Evolutionary conservation across 2,329 filamentous ascomycete genomes (phyloP).

Genomic region (Alternaria viburni): DNA sequence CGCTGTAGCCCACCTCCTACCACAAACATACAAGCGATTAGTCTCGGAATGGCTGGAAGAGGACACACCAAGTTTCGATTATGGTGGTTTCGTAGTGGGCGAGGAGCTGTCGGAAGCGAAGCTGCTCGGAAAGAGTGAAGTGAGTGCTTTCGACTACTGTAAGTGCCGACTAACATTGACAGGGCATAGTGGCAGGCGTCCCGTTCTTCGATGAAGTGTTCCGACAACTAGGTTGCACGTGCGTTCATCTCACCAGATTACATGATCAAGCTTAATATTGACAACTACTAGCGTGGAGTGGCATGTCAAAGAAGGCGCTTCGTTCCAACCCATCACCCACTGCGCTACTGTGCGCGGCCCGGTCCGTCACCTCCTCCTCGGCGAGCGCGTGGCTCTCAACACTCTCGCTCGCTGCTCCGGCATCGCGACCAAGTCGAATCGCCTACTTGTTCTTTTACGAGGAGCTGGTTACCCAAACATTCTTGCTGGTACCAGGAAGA

Average conservation of each 20-base stretch:
- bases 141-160: constrained; percentile 29
- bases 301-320: constrained; percentile 77
- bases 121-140: constrained; percentile 64
- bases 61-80: constrained; percentile 96
- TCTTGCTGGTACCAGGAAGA: constrained; percentile 95
- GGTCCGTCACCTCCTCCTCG: constrained; percentile 82
- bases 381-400: constrained; percentile 91
- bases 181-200: constrained; percentile 85
- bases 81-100: constrained; percentile 95
- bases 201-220: constrained; percentile 98
- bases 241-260: constrained; percentile 37
- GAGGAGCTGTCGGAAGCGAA: constrained; percentile 60
- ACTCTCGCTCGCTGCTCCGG: constrained; percentile 89
- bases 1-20: constrained; percentile 75
- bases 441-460: constrained; percentile 60
- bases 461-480: constrained; percentile 77
- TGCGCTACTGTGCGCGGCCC: constrained; percentile 86
- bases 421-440: constrained; percentile 71
- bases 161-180: neutral
- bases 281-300: constrained; percentile 71
- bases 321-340: constrained; percentile 65
- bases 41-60: constrained; percentile 89
- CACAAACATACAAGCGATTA: constrained; percentile 80
- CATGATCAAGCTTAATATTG: neutral
- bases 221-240: constrained; percentile 81